Conservation (phyloP, 2,329 filamentous ascomycete genomes). For the Xylariaceae sp. region DNA sequence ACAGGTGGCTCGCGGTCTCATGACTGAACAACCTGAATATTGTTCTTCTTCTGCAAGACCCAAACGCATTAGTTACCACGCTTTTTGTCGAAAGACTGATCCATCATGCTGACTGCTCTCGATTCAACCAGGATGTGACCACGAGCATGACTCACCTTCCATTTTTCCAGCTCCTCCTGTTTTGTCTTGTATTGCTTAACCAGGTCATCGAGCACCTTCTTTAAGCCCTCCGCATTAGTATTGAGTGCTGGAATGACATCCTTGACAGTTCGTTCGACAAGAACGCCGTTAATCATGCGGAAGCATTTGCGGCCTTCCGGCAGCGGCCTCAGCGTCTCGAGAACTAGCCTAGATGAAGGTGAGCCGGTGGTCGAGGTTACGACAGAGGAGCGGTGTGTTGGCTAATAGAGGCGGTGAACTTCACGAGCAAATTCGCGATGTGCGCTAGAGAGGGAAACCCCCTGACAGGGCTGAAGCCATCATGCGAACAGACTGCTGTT, state of each 20-base stretch:
- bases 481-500: background rate
- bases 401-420: slow-evolving; percentile 23
- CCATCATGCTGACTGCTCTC: slow-evolving; percentile 2
- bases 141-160: slow-evolving; percentile 67
- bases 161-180: slow-evolving; percentile 92
- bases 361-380: slow-evolving; percentile 14
- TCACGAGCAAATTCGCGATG: slow-evolving; percentile 8
- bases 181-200: slow-evolving; percentile 95
- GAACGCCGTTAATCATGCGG: slow-evolving; percentile 94
- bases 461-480: slow-evolving; percentile 14
- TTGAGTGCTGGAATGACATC: slow-evolving; percentile 88
- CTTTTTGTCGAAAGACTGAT: slow-evolving; percentile 5
- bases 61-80: background rate
- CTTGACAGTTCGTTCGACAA: slow-evolving; percentile 89
- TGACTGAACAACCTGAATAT: slow-evolving; percentile 80
- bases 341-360: slow-evolving; percentile 66
- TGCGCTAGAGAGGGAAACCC: slow-evolving; percentile 1
- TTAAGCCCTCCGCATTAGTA: slow-evolving; percentile 90
- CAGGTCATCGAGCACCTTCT: slow-evolving; percentile 89
- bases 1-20: slow-evolving; percentile 30
- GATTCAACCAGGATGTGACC: slow-evolving; percentile 1
- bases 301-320: slow-evolving; percentile 90
- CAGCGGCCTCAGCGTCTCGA: slow-evolving; percentile 84
- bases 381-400: slow-evolving; percentile 34
- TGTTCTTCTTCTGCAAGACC: slow-evolving; percentile 73